These are phyloP conservation scores for Sugiyamaella neomexicana DNA, from an alignment of 1,139 yeast genomes.

Conservation along the genomic window DNA sequence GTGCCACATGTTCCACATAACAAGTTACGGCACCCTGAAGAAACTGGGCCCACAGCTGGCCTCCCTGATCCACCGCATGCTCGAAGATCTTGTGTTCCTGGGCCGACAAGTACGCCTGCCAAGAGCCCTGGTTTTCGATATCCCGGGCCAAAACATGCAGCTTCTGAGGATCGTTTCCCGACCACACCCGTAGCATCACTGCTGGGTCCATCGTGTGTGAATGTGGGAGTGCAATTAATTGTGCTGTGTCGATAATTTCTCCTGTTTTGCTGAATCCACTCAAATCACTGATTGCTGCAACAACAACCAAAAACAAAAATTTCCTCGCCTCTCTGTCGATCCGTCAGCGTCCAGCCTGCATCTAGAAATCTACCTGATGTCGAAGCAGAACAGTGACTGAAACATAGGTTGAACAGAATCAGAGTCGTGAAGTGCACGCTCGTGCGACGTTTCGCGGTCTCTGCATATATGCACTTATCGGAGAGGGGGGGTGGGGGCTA, in stretches of 20 bases:
- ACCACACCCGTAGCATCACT: conserved; percentile 37
- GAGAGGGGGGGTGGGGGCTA: not conserved
- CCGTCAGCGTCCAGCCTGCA: not conserved
- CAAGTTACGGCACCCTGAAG: conserved; percentile 38
- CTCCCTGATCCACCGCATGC: conserved; percentile 38
- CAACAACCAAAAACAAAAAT: not conserved
- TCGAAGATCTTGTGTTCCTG: conserved; percentile 43
- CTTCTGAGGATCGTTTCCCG: conserved; percentile 38
- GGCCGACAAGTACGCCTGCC: conserved; percentile 43
- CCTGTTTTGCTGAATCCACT: not conserved
- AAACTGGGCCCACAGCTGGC: conserved; percentile 40
- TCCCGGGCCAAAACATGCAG: conserved; percentile 41
- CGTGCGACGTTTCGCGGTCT: not conserved
- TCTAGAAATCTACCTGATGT: not conserved
- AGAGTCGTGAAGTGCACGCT: conserved; percentile 2
- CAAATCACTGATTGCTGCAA: not conserved
- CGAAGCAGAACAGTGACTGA: not conserved
- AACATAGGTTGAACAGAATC: not conserved
- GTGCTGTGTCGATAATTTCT: no score
- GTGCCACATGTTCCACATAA: conserved; percentile 27
- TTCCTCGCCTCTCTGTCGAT: not conserved
- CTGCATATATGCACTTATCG: conserved; percentile 2
- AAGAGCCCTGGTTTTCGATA: conserved; percentile 41
- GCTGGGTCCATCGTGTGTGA: conserved; percentile 16
- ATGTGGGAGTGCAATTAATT: no score